Conservation (phyloP, 1,284 basidiomycete species). For the Ganoderma meredithae region DNA sequence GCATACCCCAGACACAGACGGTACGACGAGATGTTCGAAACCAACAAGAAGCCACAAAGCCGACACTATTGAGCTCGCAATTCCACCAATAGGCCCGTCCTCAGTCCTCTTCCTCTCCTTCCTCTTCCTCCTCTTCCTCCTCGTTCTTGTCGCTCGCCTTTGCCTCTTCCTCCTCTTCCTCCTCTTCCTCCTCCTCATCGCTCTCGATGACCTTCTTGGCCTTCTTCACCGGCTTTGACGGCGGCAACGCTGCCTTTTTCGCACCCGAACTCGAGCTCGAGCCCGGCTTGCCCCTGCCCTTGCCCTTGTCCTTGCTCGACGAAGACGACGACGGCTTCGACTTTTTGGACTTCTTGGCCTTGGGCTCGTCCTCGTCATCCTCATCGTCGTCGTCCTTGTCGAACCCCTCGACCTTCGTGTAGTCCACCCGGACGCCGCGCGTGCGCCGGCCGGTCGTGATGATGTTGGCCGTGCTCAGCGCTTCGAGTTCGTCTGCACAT, state of each 20-base stretch:
- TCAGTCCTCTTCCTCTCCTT: constrained; percentile 24
- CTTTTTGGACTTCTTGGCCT: constrained; percentile 33
- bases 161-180: constrained; percentile 29
- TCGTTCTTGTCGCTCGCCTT: constrained; percentile 35
- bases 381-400: constrained; percentile 39
- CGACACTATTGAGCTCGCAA: not conserved
- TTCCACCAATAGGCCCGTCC: not conserved
- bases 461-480: constrained; percentile 40
- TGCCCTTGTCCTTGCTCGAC: constrained; percentile 15
- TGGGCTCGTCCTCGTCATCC: constrained; percentile 40
- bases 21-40: not conserved
- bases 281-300: constrained; percentile 21
- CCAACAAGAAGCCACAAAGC: not conserved
- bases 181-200: constrained; percentile 34
- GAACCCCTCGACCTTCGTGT: constrained; percentile 43
- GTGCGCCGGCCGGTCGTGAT: constrained; percentile 43
- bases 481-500: constrained; percentile 42
- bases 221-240: constrained; percentile 27
- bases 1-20: not conserved
- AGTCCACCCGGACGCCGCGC: constrained; percentile 46
- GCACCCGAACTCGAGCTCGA: constrained; percentile 19
- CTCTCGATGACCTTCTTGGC: constrained; percentile 38
- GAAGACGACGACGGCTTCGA: not conserved
- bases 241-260: constrained; percentile 29
- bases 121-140: constrained; percentile 36